Conservation (phyloP, 2,329 filamentous ascomycete species). For the Chaetomiaceae sp. region DNA sequence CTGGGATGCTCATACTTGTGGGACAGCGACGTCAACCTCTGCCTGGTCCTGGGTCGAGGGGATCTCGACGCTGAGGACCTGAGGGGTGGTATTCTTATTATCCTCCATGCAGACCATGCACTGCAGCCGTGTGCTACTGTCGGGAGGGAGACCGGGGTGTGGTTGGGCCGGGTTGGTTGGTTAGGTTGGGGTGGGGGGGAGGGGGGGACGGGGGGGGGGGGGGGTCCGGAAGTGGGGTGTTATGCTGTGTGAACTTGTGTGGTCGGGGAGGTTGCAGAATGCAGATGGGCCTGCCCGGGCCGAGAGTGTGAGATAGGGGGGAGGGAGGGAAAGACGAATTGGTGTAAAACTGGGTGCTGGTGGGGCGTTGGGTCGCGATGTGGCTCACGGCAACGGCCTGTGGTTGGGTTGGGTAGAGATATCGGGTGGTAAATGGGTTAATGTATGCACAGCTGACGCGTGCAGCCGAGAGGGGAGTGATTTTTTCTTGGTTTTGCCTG, state of each 20-base stretch:
- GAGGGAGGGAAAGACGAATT: too few species aligned
- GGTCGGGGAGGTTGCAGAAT: slow-evolving; percentile 19
- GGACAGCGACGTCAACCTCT: slow-evolving; percentile 26
- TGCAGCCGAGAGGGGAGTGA: slow-evolving; percentile 5
- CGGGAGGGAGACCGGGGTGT: too few species aligned
- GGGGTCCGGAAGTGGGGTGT: too few species aligned
- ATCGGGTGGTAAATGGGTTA: slow-evolving; percentile 17
- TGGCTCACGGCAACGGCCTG: slow-evolving; percentile 8
- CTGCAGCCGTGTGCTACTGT: too few species aligned
- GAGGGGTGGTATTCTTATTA: slow-evolving; percentile 29
- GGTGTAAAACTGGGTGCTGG: slow-evolving; percentile 10
- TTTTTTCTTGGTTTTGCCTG: background rate
- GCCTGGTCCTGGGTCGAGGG: slow-evolving; percentile 28
- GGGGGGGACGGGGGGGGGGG: too few species aligned
- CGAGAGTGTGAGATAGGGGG: too few species aligned
- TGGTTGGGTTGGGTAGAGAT: slow-evolving; percentile 16
- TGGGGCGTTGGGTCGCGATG: slow-evolving; percentile 23
- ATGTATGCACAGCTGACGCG: slow-evolving; percentile 20
- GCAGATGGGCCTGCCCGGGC: slow-evolving; percentile 19
- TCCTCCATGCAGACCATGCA: slow-evolving; percentile 31
- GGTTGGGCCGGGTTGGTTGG: too few species aligned
- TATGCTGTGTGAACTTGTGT: too few species aligned
- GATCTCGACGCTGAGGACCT: slow-evolving; percentile 29
- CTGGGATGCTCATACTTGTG: slow-evolving; percentile 40
- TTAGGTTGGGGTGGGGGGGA: too few species aligned